Percentiles rank a stretch among this genome's conserved stretches.
Evolutionary conservation across 23 red algal species (phyloP).

Genomic region (Pyropia haitanensis): DNA sequence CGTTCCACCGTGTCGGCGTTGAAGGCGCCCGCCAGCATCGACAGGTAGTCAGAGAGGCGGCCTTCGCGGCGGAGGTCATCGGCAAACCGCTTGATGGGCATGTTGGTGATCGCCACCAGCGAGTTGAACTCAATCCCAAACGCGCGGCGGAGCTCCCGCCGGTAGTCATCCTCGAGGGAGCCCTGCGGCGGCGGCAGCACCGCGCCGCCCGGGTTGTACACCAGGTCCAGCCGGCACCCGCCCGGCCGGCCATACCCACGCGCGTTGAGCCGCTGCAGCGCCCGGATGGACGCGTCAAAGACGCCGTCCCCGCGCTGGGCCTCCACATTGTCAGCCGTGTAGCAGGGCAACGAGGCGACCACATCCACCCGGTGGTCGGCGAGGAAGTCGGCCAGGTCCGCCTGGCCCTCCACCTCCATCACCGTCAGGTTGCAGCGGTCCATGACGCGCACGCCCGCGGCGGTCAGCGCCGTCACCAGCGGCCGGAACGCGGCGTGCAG

Average conservation of each 20-base stretch:
- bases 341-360: constrained; percentile 88
- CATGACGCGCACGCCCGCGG: constrained; percentile 39
- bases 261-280: constrained; percentile 54
- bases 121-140: constrained; percentile 80
- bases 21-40: constrained; percentile 49
- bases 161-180: constrained; percentile 71
- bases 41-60: constrained; percentile 46
- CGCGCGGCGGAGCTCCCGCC: constrained; percentile 39
- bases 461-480: constrained; percentile 32
- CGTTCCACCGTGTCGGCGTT: constrained; percentile 34
- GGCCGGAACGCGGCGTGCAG: constrained; percentile 74
- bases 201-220: constrained; percentile 83
- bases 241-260: constrained; percentile 63
- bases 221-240: constrained; percentile 57
- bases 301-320: constrained; percentile 77
- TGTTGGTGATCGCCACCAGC: constrained; percentile 81
- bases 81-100: constrained; percentile 92
- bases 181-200: constrained; percentile 64
- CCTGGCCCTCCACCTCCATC: constrained; percentile 26
- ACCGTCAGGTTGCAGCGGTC: constrained; percentile 96
- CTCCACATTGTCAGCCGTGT: constrained; percentile 76
- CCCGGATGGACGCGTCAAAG: constrained; percentile 68
- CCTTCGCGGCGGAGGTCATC: constrained; percentile 55
- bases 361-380: constrained; percentile 59
- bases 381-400: constrained; percentile 64